Base-by-base conservation (phyloP, 2,329 filamentous ascomycete genomes). In the Pseudogymnoascus verrucosus region DNA sequence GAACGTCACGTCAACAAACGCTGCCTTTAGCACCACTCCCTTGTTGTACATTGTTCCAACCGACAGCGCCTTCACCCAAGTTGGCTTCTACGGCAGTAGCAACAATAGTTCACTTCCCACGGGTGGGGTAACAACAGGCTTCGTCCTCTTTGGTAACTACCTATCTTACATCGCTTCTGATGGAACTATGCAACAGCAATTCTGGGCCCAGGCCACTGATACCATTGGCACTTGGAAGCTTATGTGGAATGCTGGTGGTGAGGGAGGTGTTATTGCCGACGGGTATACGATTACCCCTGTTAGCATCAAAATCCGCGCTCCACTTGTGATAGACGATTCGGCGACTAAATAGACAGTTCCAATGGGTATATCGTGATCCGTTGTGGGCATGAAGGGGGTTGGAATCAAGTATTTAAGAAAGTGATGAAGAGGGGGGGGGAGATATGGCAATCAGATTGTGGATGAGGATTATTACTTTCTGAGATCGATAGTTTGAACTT, bases 71-170 rank as follows among this genome's bases (percentile, higher is more conserved):
- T 67, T 68, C 34, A 26, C 60, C 4, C 10, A 69, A 36, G 70
- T 73, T 5, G 73, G 73, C 6, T 74, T 76, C 47, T 47, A 26
- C 42, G n/a, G 21, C 42, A 64, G 64, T 16, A 63, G 64, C 28
- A 66, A 62, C 19, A 69, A 67, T 40, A 62, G 62, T n/a, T 62
- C 64, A 4, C 57, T 68, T 5, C 66, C 70, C 5, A 57, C 47
- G 6, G 70, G 67, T 26, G 67, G 64, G 14, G 67, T 69, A 5
- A 69, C 66, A 3, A 66, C 65, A 5, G 71, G 71, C 5, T 75
- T 76, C 62, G 63, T 67, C 5, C 68, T 73, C 51, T 75, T 74
- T 62, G 74, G 73, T 8, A 71, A 65, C 14, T 66, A 59, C 26
- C 73, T 72, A 11, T 74, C 72, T 62, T 73, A 75, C 65, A 68